A percentile compares a stretch with the other conserved stretches of the same genome.
These are phyloP conservation scores for Fusarium anthophilum DNA, from an alignment of 2,329 filamentous ascomycete species.

Conservation along the genomic window DNA sequence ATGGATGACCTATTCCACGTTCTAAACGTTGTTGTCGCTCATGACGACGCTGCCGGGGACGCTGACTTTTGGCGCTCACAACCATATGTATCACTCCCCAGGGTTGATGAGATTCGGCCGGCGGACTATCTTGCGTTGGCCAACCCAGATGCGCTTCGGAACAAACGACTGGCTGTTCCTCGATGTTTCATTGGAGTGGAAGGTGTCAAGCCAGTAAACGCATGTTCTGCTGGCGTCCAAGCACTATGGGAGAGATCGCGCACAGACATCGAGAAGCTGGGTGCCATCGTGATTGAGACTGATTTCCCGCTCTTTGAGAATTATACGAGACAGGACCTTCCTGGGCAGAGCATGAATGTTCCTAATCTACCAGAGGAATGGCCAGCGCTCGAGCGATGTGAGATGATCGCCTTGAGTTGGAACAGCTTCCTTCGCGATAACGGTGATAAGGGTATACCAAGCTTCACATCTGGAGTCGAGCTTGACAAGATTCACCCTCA, in stretches of 20 bases:
- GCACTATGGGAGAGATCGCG: neutral
- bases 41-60: constrained; percentile 46
- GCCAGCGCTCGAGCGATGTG: neutral
- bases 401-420: constrained; percentile 2
- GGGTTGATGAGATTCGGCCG: neutral
- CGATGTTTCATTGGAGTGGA: neutral
- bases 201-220: neutral
- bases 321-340: neutral
- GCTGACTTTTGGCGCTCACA: constrained; percentile 61
- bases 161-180: neutral
- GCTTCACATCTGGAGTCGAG: neutral
- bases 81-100: neutral
- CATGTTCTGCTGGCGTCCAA: neutral
- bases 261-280: accelerated
- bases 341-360: neutral
- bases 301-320: neutral
- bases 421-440: neutral
- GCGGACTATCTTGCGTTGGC: neutral
- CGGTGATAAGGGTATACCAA: neutral
- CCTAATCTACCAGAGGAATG: neutral
- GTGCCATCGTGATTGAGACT: neutral
- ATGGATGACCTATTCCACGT: constrained; percentile 60
- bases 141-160: neutral
- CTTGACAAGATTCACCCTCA: neutral
- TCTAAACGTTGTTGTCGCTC: constrained; percentile 56